Evolutionary conservation across 805 yeast genomes (phyloP).

Genomic region (Kuraishia borneana): DNA sequence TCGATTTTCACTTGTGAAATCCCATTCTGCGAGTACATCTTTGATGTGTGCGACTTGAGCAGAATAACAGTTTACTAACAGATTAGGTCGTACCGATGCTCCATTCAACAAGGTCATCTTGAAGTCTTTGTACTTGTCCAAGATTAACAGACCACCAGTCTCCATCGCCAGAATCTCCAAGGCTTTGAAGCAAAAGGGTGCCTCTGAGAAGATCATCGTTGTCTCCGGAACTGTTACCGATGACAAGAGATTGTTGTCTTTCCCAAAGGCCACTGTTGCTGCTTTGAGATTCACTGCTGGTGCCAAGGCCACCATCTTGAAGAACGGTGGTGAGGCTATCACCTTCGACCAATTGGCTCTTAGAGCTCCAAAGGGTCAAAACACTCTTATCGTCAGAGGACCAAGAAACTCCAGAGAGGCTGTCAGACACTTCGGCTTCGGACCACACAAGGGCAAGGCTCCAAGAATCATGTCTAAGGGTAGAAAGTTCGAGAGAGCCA

Average conservation of each 20-base stretch:
- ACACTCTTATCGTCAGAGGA: constrained; percentile 97
- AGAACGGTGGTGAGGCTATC: constrained; percentile 99
- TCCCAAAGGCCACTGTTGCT: constrained; percentile 97
- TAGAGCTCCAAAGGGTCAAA: constrained; percentile 99
- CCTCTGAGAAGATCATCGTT: constrained; percentile 86
- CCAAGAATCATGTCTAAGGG: constrained; percentile 97
- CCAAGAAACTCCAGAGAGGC: constrained; percentile 99
- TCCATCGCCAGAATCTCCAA: constrained; percentile 85
- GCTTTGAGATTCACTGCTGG: constrained; percentile 99
- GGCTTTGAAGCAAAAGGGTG: constrained; percentile 72
- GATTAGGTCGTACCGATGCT: constrained; percentile 92
- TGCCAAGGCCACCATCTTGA: constrained; percentile 94
- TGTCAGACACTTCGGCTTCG: constrained; percentile 99
- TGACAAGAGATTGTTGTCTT: constrained; percentile 84
- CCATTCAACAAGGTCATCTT: constrained; percentile 97
- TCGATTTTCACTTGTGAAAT: background rate
- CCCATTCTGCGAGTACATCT: constrained; percentile 27
- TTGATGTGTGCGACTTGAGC: constrained; percentile 33
- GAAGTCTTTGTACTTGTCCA: constrained; percentile 90
- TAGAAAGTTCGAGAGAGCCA: constrained; percentile 99
- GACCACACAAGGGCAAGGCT: constrained; percentile 99
- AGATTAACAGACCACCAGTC: constrained; percentile 99
- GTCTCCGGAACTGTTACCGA: constrained; percentile 99
- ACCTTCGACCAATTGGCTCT: constrained; percentile 98
- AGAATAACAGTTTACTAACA: constrained; percentile 26